Conservation (phyloP, 495 filamentous ascomycete species). For the Penicillium atrosanguineum region DNA sequence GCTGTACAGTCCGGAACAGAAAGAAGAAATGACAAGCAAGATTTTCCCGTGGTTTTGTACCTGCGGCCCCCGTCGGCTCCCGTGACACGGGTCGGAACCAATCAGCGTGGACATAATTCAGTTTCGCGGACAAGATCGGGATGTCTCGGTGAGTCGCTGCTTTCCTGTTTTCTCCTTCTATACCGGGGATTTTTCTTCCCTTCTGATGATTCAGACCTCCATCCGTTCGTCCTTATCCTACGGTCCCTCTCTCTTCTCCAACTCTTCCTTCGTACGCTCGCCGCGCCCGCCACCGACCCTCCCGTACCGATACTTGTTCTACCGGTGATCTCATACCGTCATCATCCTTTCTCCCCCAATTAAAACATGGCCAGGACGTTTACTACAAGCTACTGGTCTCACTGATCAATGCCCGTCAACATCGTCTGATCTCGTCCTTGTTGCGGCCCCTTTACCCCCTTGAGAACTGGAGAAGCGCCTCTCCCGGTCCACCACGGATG, state of each 20-base stretch:
- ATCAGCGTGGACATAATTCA: conserved; percentile 42
- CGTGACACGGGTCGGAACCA: conserved; percentile 36
- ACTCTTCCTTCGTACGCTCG: background rate
- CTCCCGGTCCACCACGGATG: conserved; percentile 20
- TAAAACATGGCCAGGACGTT: background rate
- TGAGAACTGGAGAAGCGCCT: conserved; percentile 9
- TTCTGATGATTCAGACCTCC: background rate
- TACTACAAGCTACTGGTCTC: background rate
- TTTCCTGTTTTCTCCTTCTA: background rate
- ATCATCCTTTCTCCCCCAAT: conserved; percentile 4
- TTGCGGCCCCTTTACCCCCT: conserved; percentile 8
- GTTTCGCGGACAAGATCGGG: conserved; percentile 37
- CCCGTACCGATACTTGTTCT: background rate
- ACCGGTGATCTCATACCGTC: conserved; percentile 21
- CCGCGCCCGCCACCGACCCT: background rate
- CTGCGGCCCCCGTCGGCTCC: conserved; percentile 36
- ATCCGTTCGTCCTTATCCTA: background rate
- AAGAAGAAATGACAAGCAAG: conserved; percentile 31
- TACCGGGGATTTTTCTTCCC: background rate
- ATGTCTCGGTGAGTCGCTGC: conserved; percentile 19
- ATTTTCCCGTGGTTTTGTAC: conserved; percentile 39
- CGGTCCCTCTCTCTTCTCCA: background rate
- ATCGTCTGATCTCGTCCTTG: background rate
- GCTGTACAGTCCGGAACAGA: conserved; percentile 32
- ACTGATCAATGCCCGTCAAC: background rate